phyloP scores from a whole-genome alignment of 176 grass and related monocot genomes.

The Zoysia pacifica region DNA sequence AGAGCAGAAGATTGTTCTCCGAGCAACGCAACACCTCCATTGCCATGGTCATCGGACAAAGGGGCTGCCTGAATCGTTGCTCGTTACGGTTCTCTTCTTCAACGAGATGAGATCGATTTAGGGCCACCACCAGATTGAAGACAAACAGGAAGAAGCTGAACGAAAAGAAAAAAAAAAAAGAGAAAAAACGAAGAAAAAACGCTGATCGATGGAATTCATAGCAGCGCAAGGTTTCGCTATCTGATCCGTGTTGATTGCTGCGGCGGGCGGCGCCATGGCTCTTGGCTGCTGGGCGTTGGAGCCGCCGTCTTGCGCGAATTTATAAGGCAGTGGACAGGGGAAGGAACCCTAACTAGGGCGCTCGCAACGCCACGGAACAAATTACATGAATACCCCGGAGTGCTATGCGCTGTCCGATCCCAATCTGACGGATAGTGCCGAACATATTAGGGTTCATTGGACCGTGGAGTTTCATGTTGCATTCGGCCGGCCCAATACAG shows the following conservation, averaged over 20 bases:
- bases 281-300: background rate
- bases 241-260: background rate
- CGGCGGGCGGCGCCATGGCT: background rate
- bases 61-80: slow-evolving; percentile 78
- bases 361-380: background rate
- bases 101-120: background rate
- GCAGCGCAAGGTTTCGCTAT: background rate
- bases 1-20: slow-evolving; percentile 66
- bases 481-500: background rate
- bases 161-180: too few relatives aligned
- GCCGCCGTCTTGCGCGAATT: background rate
- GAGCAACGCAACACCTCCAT: slow-evolving; percentile 89
- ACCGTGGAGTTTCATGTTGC: background rate
- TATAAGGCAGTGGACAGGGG: background rate
- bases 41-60: slow-evolving; percentile 60
- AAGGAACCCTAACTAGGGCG: slow-evolving; percentile 33
- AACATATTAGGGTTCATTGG: background rate
- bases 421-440: background rate
- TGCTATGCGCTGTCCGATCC: background rate
- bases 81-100: slow-evolving; percentile 19
- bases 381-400: slow-evolving; percentile 1
- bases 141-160: background rate
- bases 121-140: background rate
- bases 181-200: background rate
- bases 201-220: background rate